Evolutionary conservation across 768 basidiomycete species (phyloP), one percentile per base, ranked within the genome.

Genomic region (Peribolospora baueri): DNA sequence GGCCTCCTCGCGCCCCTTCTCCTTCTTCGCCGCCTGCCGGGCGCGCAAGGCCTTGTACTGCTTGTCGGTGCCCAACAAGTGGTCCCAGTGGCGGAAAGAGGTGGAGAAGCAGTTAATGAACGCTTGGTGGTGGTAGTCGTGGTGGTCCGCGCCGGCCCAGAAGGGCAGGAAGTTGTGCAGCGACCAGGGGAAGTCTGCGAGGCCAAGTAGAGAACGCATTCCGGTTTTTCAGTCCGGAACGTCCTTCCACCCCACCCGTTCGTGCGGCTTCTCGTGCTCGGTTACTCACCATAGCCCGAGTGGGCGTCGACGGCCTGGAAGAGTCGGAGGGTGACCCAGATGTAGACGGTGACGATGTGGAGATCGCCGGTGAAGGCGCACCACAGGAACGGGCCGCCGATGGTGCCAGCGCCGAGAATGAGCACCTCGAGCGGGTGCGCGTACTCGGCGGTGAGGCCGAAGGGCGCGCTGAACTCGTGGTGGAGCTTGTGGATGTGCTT

Each of bases 301-400:
- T 98, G 93, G 4, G 91, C 81, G 60, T 98, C 93, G 61, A 98
- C 78, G 43, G 91, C 90, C 65, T 98, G 93, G 79, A 87, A 93
- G 42, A 98, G 77, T 42, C 90, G 78, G 52, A 91, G 76, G 7
- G 78, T 78, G 64, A 97, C 84, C 90, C 91, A 97, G 59, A 84
- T 61, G 70, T 90, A 93, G 62, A 97, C 80, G 9, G 90, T 84
- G 63, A 88, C 62, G 63, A 98, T 85, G 72, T 98, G 93, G 50
- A 97, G 73, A 67, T 82, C 73, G 54, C 70, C 68, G 39, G 77
- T 78, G 65, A 83, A 76, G 70, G 70, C 77, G 69, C 81, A 57
- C 56, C 56, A 57, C 25, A 59, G 47, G 37, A 59, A 36, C 3
- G 91, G 91, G 3, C 87, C 87, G 41, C 74, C 73, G 59, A 98